Evolutionary conservation across 306 rosid species (phyloP), one percentile per base, ranked within the genome.

Genomic region (Fragaria ananassa): DNA sequence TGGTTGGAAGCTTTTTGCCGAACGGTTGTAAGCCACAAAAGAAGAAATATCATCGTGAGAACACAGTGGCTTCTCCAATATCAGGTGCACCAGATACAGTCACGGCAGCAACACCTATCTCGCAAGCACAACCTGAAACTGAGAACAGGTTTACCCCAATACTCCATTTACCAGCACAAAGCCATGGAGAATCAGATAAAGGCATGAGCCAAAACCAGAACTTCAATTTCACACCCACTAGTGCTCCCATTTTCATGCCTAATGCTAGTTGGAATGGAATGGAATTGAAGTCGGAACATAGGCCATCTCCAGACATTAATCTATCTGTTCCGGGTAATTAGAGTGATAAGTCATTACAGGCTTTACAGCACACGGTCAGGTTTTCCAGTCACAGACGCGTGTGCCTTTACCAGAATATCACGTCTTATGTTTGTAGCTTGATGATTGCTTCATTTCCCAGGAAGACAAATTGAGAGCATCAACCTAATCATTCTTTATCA

Each of bases 231-330:
- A 63, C 37, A 34, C 44, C 68, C 19, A 3, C 44, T 10, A 34
- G 12, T 63, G 68, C 44, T 63, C 12, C 79, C 19, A 86, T 79
- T 70, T 83, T 64, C 25, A 25, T 84, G 25, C 79, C 78, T 21
- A 76, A 58, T 79, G 76, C 81, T 29, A 83, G 78, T 65, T 89
- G 93, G 93, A 87, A 85, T 70, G 88, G 86, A 21, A 78, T 85
- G 42, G 86, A 77, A 29, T 81, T 83, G 3, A 76, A 67, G 37
- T 83, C 88, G 12, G 88, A 85, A 44, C 93, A 85, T 80, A 86
- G 90, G 75, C 85, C 74, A 50, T 89, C 93, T 42, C 95, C 97
- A 0, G 97, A 93, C 80, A 91, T 93, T 81, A 93, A 91, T 45
- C 78, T 88, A 35, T 63, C 91, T 14, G 77, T 88, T 70, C 76